Evolutionary conservation across 2,329 filamentous ascomycete genomes (phyloP).

Genomic region (Purpureocillium takamizusanense): DNA sequence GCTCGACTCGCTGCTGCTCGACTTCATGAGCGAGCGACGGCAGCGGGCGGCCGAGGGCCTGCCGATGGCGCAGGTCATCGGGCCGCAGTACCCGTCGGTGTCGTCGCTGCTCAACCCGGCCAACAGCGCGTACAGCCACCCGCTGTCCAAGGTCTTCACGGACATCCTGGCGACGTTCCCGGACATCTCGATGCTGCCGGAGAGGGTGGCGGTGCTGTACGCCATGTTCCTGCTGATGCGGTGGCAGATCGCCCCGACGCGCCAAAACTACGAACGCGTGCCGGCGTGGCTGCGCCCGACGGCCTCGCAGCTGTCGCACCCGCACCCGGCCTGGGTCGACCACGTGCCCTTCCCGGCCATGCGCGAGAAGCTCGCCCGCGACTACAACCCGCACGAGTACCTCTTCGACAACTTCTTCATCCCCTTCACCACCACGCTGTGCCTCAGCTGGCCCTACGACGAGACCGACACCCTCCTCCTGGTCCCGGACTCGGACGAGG

Average conservation of each 20-base stretch:
- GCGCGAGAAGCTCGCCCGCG: constrained; percentile 55
- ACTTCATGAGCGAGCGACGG: constrained; percentile 64
- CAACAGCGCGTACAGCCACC: constrained; percentile 55
- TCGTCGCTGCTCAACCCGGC: constrained; percentile 68
- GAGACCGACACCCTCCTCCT: constrained; percentile 59
- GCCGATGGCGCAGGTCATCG: constrained; percentile 56
- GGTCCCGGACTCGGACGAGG: constrained; percentile 49
- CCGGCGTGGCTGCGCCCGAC: constrained; percentile 65
- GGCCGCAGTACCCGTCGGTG: constrained; percentile 72
- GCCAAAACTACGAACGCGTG: constrained; percentile 69
- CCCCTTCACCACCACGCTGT: constrained; percentile 67
- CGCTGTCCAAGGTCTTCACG: constrained; percentile 75
- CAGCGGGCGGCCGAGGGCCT: constrained; percentile 58
- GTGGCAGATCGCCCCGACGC: constrained; percentile 74
- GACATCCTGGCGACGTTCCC: constrained; percentile 82
- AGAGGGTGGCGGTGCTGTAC: constrained; percentile 74
- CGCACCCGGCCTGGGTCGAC: constrained; percentile 77
- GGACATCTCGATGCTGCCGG: constrained; percentile 66
- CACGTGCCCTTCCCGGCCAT: constrained; percentile 71
- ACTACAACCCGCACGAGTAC: constrained; percentile 39
- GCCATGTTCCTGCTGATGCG: constrained; percentile 81
- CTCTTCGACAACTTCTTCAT: constrained; percentile 77
- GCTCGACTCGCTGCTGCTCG: constrained; percentile 68
- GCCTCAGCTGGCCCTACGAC: constrained; percentile 79
- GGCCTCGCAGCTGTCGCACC: constrained; percentile 52